Base-by-base conservation (phyloP, 108 stramenopile genomes). In the Skeletonema menzelii region DNA sequence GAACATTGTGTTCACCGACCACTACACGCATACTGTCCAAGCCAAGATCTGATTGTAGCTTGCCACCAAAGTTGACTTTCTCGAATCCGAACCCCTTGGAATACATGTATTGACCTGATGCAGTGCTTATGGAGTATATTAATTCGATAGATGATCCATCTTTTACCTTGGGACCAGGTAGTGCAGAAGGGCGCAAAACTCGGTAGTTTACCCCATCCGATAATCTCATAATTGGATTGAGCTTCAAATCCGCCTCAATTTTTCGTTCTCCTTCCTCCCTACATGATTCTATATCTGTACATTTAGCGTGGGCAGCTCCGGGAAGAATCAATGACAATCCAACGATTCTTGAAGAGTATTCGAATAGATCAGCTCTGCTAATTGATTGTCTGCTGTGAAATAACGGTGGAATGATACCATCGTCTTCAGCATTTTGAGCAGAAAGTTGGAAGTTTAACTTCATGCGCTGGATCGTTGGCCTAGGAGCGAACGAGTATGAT, bases 231-330 rank as follows among this genome's bases (percentile, higher is more conserved):
- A 79, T 73, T 5, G 87, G 87, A 53, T 84, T 88, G 11, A 56
- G 72, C 26, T 72, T 76, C 69, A 85, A 27, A 49, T 82, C 73
- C 28, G 67, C 58, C 28, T 78, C 80, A 11, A 75, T 69, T 70
- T 83, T 85, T 11, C 66, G 35, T 31, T 88, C 87, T 11, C 87
- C 87, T 24, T 76, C 70, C 66, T 88, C 87, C 20, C 87, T 76
- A 59, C 87, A 88, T 15, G 70, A 42, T 60, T 88, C 87, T 44
- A 88, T 82, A 59, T 88, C 85, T 17, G 84, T 83, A 47, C 87
- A 87, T 66, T 81, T 86, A 12, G 85, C 85, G 38, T 37, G 24
- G 28, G 72, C 49, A 26, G 37, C 26, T 27, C 24, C 19, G 0
- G 46, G 46, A n/a, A 47, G 46, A n/a, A 47, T 19, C 17, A 47